Evolutionary conservation across 352 stramenopile species (phyloP).

Genomic region (Thalassiosira ordinaria): DNA sequence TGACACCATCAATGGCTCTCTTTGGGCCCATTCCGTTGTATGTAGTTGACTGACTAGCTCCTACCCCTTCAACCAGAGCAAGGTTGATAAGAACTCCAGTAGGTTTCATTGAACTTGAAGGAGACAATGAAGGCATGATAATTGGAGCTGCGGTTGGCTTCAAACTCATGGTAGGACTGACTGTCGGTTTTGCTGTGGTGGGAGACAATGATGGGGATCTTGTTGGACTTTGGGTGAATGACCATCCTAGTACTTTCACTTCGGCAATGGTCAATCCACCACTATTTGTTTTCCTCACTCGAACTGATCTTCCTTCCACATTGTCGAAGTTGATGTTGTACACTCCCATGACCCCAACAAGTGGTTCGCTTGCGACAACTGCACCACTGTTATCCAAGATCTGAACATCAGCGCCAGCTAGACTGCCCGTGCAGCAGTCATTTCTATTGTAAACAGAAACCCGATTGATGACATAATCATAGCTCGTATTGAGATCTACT

Average conservation of each 20-base stretch:
- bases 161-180: too few relatives aligned
- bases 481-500: not conserved
- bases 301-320: slow-evolving; percentile 8
- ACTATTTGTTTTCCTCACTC: not conserved
- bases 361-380: not conserved
- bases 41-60: slow-evolving; percentile 7
- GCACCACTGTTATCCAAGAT: not conserved
- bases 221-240: too few relatives aligned
- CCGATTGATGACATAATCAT: not conserved
- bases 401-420: not conserved
- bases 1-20: slow-evolving; percentile 28
- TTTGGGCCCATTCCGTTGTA: slow-evolving; percentile 15
- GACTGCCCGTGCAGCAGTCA: slow-evolving; percentile 10
- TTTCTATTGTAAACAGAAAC: slow-evolving; percentile 6
- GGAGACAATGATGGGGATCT: too few relatives aligned
- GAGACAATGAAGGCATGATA: too few relatives aligned
- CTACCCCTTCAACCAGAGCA: too few relatives aligned
- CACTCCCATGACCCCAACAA: not conserved
- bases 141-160: too few relatives aligned
- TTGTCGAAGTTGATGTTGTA: not conserved
- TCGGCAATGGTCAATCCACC: slow-evolving; percentile 22
- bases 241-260: slow-evolving; percentile 23
- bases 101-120: too few relatives aligned
- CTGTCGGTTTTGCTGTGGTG: too few relatives aligned
- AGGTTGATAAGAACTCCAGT: too few relatives aligned